These are phyloP conservation scores for Tetrahymena borealis DNA, from an alignment of 73 alveolate species.

Conservation along the genomic window DNA sequence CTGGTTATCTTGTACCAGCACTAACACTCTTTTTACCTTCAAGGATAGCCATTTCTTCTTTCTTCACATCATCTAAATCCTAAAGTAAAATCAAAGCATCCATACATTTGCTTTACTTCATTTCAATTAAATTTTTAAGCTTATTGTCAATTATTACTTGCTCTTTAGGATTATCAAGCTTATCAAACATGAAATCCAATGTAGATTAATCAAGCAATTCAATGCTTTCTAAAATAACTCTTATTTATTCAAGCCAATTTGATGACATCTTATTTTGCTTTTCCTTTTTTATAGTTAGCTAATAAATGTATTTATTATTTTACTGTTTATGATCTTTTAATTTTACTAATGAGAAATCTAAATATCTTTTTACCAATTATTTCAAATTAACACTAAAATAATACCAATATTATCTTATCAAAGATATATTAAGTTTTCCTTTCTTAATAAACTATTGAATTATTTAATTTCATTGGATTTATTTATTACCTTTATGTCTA, in stretches of 20 bases:
- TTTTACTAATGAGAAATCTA: not conserved
- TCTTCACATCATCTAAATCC: slow-evolving; percentile 70
- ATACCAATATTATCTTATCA: not conserved
- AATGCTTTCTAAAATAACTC: slow-evolving; percentile 76
- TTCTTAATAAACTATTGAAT: not conserved
- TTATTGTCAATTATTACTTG: slow-evolving; percentile 80
- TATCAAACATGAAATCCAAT: slow-evolving; percentile 67
- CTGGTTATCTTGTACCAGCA: slow-evolving; percentile 60
- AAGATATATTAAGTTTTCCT: not conserved
- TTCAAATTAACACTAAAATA: not conserved
- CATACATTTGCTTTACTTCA: slow-evolving; percentile 67
- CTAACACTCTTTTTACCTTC: slow-evolving; percentile 53
- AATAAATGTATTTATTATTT: too few relatives aligned
- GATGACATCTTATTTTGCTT: slow-evolving; percentile 70
- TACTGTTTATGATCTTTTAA: not conserved
- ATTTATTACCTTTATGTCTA: too few relatives aligned
- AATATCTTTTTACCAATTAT: not conserved
- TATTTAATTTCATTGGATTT: too few relatives aligned
- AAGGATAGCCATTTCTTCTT: slow-evolving; percentile 77
- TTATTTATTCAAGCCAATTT: slow-evolving; percentile 70
- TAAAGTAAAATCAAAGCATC: slow-evolving; percentile 74
- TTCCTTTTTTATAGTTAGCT: not conserved
- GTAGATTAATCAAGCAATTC: slow-evolving; percentile 85
- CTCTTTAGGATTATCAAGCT: slow-evolving; percentile 86
- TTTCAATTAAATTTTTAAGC: slow-evolving; percentile 67